phyloP scores from a whole-genome alignment of 257 asterid species.

The Ocimum tenuiflorum region DNA sequence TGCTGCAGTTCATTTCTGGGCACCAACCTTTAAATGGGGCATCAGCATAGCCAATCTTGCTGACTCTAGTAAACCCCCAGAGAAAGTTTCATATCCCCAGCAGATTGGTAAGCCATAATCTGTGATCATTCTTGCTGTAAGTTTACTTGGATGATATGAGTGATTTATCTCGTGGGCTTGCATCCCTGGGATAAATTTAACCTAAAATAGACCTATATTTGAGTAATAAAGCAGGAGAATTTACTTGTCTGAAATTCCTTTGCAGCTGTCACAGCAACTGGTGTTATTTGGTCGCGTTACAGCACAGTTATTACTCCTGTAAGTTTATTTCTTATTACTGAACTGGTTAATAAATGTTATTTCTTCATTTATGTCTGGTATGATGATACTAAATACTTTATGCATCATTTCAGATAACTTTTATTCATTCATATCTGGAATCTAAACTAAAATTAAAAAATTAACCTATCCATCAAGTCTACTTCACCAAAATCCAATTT shows the following conservation, averaged over 20 bases:
- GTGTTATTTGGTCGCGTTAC: constrained; percentile 70
- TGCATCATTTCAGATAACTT: background rate
- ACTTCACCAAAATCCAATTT: no score
- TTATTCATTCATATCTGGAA: background rate
- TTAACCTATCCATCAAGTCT: no score
- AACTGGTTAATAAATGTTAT: background rate
- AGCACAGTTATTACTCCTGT: constrained; percentile 68
- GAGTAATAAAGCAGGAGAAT: background rate
- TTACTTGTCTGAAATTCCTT: constrained; percentile 16
- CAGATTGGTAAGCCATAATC: constrained; percentile 42
- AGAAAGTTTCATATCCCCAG: constrained; percentile 65
- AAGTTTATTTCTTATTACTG: constrained; percentile 23
- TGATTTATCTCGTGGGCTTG: constrained; percentile 8
- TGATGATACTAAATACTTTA: background rate
- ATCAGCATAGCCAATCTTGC: constrained; percentile 69
- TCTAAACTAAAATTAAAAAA: no score
- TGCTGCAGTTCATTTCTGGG: constrained; percentile 65
- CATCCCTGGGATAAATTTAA: background rate
- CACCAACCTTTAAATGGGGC: constrained; percentile 83
- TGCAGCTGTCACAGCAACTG: constrained; percentile 70
- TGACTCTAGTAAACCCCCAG: constrained; percentile 56
- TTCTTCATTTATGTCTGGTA: background rate
- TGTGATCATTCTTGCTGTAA: constrained; percentile 2
- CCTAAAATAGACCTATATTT: background rate
- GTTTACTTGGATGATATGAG: background rate